A percentile compares a stretch with the other conserved stretches of the same genome.
Conservation (phyloP, 306 rosid species). For the Sophora flavescens region DNA sequence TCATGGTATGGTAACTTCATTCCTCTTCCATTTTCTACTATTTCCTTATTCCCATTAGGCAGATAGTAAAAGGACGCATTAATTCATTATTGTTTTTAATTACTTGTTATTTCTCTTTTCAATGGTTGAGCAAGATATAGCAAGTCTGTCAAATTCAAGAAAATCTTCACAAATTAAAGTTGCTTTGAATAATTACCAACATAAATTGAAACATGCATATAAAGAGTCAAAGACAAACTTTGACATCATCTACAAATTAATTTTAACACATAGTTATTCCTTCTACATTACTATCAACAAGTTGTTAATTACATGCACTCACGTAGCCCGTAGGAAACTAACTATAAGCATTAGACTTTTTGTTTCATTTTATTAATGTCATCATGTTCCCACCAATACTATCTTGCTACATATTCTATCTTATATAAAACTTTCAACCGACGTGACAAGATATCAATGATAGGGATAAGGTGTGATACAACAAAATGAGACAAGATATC, state of each 20-base stretch:
- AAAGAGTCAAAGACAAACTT: not conserved
- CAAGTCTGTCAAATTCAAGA: not conserved
- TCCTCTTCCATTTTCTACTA: not conserved
- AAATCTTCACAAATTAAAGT: not conserved
- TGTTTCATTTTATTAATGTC: too few species aligned
- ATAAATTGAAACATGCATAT: not conserved
- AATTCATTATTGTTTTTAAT: not conserved
- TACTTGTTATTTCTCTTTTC: not conserved
- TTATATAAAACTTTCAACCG: too few species aligned
- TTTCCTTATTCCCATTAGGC: not conserved
- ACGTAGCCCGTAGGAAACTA: not conserved
- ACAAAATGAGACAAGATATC: too few species aligned
- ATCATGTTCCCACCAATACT: too few species aligned
- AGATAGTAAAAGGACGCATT: not conserved
- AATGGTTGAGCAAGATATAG: not conserved
- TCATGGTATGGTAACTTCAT: conserved; percentile 66
- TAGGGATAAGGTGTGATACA: too few species aligned
- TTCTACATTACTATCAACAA: not conserved
- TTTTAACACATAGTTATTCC: not conserved
- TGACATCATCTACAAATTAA: not conserved
- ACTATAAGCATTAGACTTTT: not conserved
- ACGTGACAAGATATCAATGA: too few species aligned
- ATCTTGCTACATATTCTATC: too few species aligned
- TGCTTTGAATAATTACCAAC: not conserved
- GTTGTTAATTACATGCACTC: not conserved